phyloP scores from a whole-genome alignment of 768 basidiomycete genomes.

The Boletales sp. region DNA sequence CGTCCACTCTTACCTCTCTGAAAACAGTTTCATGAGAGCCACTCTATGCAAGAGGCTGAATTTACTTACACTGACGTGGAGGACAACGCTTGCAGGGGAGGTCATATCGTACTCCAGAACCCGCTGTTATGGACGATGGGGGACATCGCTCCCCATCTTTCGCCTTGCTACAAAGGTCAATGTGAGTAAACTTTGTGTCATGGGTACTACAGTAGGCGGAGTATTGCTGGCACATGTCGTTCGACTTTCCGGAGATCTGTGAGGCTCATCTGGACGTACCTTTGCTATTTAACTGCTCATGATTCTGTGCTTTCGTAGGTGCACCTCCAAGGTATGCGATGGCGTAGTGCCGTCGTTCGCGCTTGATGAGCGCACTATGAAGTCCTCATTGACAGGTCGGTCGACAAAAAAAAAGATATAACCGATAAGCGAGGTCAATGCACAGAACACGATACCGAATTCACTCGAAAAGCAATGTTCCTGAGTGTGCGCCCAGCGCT shows the following conservation, averaged over 20 bases:
- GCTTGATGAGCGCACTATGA: not conserved
- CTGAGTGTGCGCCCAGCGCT: not conserved
- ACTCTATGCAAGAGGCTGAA: too few species aligned
- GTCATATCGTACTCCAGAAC: not conserved
- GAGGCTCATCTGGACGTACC: conserved; percentile 11
- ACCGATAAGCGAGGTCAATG: not conserved
- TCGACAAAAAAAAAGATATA: not conserved
- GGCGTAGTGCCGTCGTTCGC: not conserved
- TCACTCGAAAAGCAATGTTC: conserved; percentile 4
- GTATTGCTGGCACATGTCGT: conserved; percentile 14
- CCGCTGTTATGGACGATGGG: accelerated
- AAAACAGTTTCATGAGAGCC: too few species aligned
- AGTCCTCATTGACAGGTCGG: not conserved
- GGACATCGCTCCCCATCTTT: too few species aligned
- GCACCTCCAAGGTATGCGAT: not conserved
- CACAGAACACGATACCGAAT: conserved; percentile 1
- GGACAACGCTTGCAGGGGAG: conserved; percentile 10
- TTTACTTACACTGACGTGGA: conserved; percentile 2
- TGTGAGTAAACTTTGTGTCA: not conserved
- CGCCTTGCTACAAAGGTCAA: too few species aligned
- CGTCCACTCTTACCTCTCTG: too few species aligned
- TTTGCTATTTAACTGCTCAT: conserved; percentile 13
- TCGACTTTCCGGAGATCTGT: conserved; percentile 6
- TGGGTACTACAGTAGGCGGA: conserved; percentile 8
- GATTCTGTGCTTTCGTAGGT: conserved; percentile 3